Evolutionary conservation across 2,329 filamentous ascomycete genomes (phyloP), one percentile per base, ranked within the genome.

Genomic region (Bipolaris victoriae): DNA sequence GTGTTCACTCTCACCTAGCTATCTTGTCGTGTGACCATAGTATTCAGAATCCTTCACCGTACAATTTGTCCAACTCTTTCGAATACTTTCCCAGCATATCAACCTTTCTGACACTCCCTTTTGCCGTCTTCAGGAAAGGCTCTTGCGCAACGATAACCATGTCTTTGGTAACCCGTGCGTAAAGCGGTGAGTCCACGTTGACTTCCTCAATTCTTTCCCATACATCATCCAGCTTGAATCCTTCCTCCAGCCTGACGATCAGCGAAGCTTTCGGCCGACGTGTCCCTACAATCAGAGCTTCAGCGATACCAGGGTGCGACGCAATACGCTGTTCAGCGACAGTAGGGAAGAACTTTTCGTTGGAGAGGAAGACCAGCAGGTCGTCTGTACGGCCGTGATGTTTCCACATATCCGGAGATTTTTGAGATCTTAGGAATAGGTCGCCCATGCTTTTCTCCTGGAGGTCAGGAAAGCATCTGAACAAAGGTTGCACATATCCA

Each of bases 51-150:
- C 33, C 1, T 18, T 55, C 33, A 29, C 47, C 44, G 44, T 62
- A 62, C 13, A 65, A 18, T 10, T 7, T 39, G 40, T 60, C 56
- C 37, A 65, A 33, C 7, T 64, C 37, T 29, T 54, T 40, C 36
- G 52, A 36, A 57, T 82, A 84, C 1, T 79, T 66, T 2, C 66
- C 58, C 7, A 77, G 53, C 1, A 81, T 80, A 0, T 74, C 71
- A 0, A 70, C 70, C 3, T 80, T 76, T 64, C 80, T 78, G 3
- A 81, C 73, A 0, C 76, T 81, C 0, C 79, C 78, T 63, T 84
- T 83, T 13, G 79, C 76, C 0, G 82, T 81, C 15, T 70, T 74
- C 3, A 76, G 62, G 47, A 84, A 81, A 0, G 79, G 78, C 64
- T 81, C 80, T 3, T 76, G 71, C 0, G 80, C 69, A 47, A 83